A percentile compares a stretch with the other conserved stretches of the same genome.
Evolutionary conservation across 2,329 filamentous ascomycete species (phyloP).

Genomic region (Phialophora chinensis): DNA sequence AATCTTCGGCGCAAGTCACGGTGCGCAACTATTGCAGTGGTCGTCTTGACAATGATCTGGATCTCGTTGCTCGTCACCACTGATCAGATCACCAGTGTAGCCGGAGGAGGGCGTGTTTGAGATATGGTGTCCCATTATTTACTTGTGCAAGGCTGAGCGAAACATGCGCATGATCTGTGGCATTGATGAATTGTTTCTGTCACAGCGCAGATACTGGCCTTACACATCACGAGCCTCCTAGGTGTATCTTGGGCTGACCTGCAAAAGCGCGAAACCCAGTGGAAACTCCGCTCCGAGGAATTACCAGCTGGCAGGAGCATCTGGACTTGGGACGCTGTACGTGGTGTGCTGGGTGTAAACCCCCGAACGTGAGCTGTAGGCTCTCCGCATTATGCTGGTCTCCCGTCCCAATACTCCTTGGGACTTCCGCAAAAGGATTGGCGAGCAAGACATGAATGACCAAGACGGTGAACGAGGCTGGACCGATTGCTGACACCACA

Average conservation of each 20-base stretch:
- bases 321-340: neutral
- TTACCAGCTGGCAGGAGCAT: neutral
- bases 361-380: neutral
- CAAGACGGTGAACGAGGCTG: neutral
- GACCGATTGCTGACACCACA: neutral
- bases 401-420: neutral
- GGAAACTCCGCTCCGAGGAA: neutral
- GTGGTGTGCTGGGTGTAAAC: too few relatives aligned
- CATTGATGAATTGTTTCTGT: neutral
- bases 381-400: neutral
- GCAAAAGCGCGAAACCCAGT: neutral
- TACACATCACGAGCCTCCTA: neutral
- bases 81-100: neutral
- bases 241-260: neutral
- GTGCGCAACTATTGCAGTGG: neutral
- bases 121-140: neutral
- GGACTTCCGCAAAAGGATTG: neutral
- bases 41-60: neutral
- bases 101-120: neutral
- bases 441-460: neutral
- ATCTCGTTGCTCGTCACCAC: neutral
- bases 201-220: neutral
- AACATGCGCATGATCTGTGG: neutral
- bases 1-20: too few relatives aligned
- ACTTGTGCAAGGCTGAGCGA: neutral